These are phyloP conservation scores for Rasamsonia emersonii DNA, from an alignment of 2,329 filamentous ascomycete genomes.

Conservation along the genomic window DNA sequence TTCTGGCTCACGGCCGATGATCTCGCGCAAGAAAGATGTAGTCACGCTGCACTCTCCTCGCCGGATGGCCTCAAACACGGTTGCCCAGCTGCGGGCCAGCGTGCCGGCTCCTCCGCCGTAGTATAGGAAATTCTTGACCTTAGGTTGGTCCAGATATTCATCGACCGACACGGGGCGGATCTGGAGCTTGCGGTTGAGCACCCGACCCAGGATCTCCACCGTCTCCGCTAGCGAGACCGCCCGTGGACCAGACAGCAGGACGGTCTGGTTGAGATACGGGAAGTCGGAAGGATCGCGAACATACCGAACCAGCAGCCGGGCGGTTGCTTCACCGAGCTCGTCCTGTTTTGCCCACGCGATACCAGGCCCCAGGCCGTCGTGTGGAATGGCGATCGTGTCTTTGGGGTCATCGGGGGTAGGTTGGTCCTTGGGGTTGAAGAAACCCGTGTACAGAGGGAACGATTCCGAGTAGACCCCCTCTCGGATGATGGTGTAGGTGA, in stretches of 20 bases:
- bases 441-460: conserved; percentile 50
- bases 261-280: conserved; percentile 16
- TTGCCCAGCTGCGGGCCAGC: conserved; percentile 37
- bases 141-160: conserved; percentile 31
- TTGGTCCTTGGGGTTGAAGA: conserved; percentile 31
- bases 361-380: conserved; percentile 36
- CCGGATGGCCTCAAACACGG: conserved; percentile 38
- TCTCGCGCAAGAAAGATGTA: conserved; percentile 27
- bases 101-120: conserved; percentile 21
- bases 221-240: conserved; percentile 25
- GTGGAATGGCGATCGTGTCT: conserved; percentile 40
- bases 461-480: conserved; percentile 7
- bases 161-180: conserved; percentile 33
- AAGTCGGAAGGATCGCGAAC: conserved; percentile 18
- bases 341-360: conserved; percentile 45
- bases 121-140: conserved; percentile 28
- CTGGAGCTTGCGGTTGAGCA: conserved; percentile 14
- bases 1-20: conserved; percentile 37
- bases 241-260: conserved; percentile 26
- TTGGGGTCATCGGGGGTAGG: conserved; percentile 9
- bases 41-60: conserved; percentile 38
- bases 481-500: too few relatives aligned
- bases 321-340: conserved; percentile 48
- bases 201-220: conserved; percentile 22
- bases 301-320: conserved; percentile 37